Evolutionary conservation across 164 flowering plant genomes (phyloP).

Genomic region (Brasenia schreberi): DNA sequence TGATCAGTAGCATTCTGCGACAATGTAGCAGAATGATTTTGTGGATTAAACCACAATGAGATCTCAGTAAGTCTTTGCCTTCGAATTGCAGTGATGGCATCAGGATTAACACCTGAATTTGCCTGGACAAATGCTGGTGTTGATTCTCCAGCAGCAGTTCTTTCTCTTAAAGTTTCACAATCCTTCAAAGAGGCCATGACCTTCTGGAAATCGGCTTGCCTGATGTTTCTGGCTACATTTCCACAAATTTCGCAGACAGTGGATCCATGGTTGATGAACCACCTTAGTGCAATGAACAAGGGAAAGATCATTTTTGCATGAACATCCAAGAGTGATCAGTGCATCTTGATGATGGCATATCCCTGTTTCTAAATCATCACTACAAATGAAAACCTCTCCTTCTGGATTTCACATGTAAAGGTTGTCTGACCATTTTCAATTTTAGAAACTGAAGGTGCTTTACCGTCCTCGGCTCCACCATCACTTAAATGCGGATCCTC

Average conservation of each 20-base stretch:
- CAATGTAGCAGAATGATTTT: conserved; percentile 20
- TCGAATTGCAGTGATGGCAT: conserved; percentile 83
- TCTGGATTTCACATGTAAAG: conserved; percentile 31
- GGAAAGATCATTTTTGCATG: conserved; percentile 84
- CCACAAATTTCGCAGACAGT: conserved; percentile 91
- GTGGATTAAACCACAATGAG: conserved; percentile 74
- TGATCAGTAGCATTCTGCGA: conserved; percentile 46
- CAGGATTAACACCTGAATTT: conserved; percentile 60
- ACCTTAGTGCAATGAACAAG: conserved; percentile 87
- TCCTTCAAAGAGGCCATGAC: conserved; percentile 62
- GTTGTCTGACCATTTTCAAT: conserved; percentile 18
- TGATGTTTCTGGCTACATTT: conserved; percentile 51
- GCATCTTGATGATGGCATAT: conserved; percentile 28
- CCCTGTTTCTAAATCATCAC: conserved; percentile 63
- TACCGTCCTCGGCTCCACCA: conserved; percentile 11
- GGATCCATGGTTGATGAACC: conserved; percentile 95
- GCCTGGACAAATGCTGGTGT: conserved; percentile 24
- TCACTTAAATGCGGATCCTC: too few relatives aligned
- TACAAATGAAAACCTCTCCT: conserved; percentile 79
- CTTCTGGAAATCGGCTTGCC: conserved; percentile 49
- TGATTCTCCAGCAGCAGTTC: conserved; percentile 61
- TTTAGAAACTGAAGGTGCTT: conserved; percentile 9
- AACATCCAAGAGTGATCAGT: conserved; percentile 75
- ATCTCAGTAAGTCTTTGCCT: conserved; percentile 90
- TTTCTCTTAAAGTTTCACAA: conserved; percentile 65